These are phyloP conservation scores for Dactylellina parvicollis DNA, from an alignment of 2,329 filamentous ascomycete species.

Conservation along the genomic window DNA sequence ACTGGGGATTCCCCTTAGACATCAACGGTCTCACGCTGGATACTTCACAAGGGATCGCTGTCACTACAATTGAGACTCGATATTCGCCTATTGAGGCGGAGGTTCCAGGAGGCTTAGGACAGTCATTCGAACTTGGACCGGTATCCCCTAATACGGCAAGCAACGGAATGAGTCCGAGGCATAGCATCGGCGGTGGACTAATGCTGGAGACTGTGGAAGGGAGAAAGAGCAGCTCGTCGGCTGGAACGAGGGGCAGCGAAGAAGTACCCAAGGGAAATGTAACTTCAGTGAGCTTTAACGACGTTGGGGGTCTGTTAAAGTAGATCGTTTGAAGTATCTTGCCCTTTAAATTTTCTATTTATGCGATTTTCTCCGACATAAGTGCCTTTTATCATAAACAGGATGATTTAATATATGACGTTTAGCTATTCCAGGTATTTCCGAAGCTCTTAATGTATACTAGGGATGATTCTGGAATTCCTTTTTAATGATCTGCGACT, in stretches of 20 bases:
- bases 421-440: background rate
- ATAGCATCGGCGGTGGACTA: slow-evolving; percentile 42
- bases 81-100: slow-evolving; percentile 39
- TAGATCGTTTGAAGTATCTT: background rate
- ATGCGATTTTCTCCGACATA: background rate
- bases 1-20: slow-evolving; percentile 49
- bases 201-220: slow-evolving; percentile 19
- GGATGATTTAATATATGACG: background rate
- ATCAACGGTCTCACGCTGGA: slow-evolving; percentile 25
- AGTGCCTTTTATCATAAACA: background rate
- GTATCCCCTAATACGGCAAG: slow-evolving; percentile 1
- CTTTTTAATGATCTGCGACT: background rate
- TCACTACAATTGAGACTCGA: slow-evolving; percentile 46
- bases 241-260: slow-evolving; percentile 1
- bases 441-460: background rate
- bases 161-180: slow-evolving; percentile 13
- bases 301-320: slow-evolving; percentile 41
- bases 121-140: slow-evolving; percentile 41
- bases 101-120: slow-evolving; percentile 22
- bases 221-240: slow-evolving; percentile 16
- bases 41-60: slow-evolving; percentile 30
- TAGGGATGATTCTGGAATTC: background rate
- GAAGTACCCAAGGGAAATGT: slow-evolving; percentile 1
- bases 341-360: background rate
- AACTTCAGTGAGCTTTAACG: slow-evolving; percentile 21